Evolutionary conservation across 2,329 filamentous ascomycete species (phyloP).

Genomic region (Domatiomyces globalis): DNA sequence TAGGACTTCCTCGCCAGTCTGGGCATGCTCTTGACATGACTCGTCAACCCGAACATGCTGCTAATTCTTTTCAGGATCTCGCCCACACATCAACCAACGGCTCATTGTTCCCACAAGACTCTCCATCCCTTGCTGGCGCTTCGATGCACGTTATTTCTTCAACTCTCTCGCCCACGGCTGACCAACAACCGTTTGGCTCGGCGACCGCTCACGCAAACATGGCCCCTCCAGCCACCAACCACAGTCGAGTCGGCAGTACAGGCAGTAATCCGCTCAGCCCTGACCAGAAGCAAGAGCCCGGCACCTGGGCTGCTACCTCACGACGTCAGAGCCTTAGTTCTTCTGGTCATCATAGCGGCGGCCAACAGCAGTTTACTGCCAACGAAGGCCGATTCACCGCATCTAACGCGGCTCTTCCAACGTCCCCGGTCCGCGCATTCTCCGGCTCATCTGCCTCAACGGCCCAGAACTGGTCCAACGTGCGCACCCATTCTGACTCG

Average conservation of each 20-base stretch:
- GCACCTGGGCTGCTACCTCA: constrained; percentile 20
- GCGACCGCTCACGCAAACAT: constrained; percentile 14
- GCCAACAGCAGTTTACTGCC: constrained; percentile 3
- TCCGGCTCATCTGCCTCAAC: constrained; percentile 9
- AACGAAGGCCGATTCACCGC: neutral
- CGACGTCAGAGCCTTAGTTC: constrained; percentile 17
- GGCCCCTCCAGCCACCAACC: constrained; percentile 13
- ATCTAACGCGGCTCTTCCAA: constrained; percentile 5
- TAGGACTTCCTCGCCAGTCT: neutral
- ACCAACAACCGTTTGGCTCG: constrained; percentile 6
- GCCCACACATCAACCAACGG: neutral
- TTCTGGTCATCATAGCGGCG: constrained; percentile 5
- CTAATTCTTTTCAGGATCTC: neutral
- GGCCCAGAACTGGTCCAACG: constrained; percentile 7
- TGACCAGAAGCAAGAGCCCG: constrained; percentile 17
- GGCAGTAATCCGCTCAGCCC: constrained; percentile 22
- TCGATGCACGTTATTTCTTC: neutral
- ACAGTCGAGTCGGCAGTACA: constrained; percentile 20
- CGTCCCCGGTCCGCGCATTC: constrained; percentile 13
- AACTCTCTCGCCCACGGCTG: neutral
- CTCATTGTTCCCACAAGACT: neutral
- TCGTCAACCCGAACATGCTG: neutral
- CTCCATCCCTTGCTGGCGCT: neutral
- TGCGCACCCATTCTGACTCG: constrained; percentile 9
- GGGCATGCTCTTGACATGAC: neutral